Evolutionary conservation across 2,329 filamentous ascomycete genomes (phyloP).

Genomic region (Podosphaera aphanis): DNA sequence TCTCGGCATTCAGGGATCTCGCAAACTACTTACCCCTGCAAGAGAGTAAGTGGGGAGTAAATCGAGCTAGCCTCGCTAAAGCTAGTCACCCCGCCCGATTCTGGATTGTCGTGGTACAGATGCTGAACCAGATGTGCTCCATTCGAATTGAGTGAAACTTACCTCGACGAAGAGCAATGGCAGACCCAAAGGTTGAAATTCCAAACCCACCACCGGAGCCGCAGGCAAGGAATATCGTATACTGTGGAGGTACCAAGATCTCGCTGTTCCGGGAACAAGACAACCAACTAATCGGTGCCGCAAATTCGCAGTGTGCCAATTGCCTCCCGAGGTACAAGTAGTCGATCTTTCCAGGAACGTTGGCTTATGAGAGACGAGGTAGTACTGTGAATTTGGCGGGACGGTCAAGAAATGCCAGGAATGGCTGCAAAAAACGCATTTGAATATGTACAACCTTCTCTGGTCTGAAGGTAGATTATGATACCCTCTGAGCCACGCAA

Average conservation of each 20-base stretch:
- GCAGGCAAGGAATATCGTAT: constrained; percentile 15
- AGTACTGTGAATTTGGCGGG: constrained; percentile 98
- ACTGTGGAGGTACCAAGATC: constrained; percentile 15
- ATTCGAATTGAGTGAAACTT: not conserved
- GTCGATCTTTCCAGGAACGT: not conserved
- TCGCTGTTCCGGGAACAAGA: not conserved
- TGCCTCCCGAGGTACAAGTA: constrained; percentile 35
- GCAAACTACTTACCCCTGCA: too few relatives aligned
- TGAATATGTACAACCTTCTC: constrained; percentile 49
- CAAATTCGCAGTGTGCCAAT: constrained; percentile 29
- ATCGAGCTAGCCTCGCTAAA: too few relatives aligned
- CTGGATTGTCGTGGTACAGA: too few relatives aligned
- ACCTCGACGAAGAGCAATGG: constrained; percentile 6
- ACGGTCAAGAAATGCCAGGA: constrained; percentile 93
- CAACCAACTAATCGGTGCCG: not conserved
- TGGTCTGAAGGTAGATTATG: constrained; percentile 55
- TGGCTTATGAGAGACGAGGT: constrained; percentile 12
- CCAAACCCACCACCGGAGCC: constrained; percentile 10
- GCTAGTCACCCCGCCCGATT: too few relatives aligned
- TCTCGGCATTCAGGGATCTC: too few relatives aligned
- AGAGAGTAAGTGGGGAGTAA: too few relatives aligned
- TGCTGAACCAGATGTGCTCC: too few relatives aligned
- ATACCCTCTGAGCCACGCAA: too few relatives aligned
- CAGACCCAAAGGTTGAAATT: constrained; percentile 9
- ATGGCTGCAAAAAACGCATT: constrained; percentile 62